Evolutionary conservation across 2,329 filamentous ascomycete genomes (phyloP).

Genomic region (Trichoderma sp.): DNA sequence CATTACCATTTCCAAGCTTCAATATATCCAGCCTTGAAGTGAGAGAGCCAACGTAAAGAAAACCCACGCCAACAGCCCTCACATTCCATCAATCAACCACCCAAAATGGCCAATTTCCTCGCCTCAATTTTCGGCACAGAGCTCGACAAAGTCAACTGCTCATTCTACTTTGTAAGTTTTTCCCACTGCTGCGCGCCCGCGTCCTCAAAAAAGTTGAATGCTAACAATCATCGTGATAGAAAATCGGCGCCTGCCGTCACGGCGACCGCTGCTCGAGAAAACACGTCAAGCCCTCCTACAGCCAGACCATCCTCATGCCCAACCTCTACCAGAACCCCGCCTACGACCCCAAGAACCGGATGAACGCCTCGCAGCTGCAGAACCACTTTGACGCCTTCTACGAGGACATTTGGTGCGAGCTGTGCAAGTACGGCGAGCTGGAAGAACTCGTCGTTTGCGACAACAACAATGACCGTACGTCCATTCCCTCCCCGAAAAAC

Average conservation of each 20-base stretch:
- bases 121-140: slow-evolving; percentile 99
- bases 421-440: slow-evolving; percentile 97
- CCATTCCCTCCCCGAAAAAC: neutral
- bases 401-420: slow-evolving; percentile 99
- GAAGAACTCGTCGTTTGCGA: slow-evolving; percentile 99
- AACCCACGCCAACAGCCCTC: neutral
- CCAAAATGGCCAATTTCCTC: slow-evolving; percentile 90
- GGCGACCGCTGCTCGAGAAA: slow-evolving; percentile 98
- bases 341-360: slow-evolving; percentile 94
- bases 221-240: slow-evolving; percentile 60
- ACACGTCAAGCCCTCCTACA: slow-evolving; percentile 98
- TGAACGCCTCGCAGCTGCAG: slow-evolving; percentile 94
- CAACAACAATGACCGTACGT: slow-evolving; percentile 96
- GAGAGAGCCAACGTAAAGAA: neutral
- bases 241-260: slow-evolving; percentile 98
- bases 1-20: slow-evolving; percentile 30
- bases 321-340: slow-evolving; percentile 99
- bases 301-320: slow-evolving; percentile 94
- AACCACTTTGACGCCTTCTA: slow-evolving; percentile 99
- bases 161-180: slow-evolving; percentile 73
- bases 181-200: neutral
- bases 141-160: slow-evolving; percentile 99
- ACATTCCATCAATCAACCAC: neutral
- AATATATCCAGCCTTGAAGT: slow-evolving; percentile 4
- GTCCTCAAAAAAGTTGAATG: neutral